Evolutionary conservation across 495 filamentous ascomycete species (phyloP), one percentile per base, ranked within the genome.

Genomic region (Lophiostoma macrostomum): DNA sequence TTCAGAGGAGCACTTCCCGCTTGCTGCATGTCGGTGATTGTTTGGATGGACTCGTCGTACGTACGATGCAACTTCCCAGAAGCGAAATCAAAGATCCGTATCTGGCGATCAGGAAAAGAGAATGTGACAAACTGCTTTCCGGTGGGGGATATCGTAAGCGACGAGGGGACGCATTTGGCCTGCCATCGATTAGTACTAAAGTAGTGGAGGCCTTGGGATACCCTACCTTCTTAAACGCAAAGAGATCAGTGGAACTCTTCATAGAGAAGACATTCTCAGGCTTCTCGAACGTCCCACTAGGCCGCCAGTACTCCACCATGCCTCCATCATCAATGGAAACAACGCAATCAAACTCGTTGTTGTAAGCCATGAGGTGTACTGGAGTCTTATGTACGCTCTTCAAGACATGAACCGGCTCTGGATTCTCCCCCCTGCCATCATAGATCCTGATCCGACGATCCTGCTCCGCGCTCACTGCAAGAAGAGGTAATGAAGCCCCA

Each of bases 271-370:
- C 90, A 47, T 83, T 88, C 57, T 90, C 84, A 0, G 93, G 93
- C 63, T 96, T 96, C 64, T 93, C 90, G 58, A 90, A 96, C 13
- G 73, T 80, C 7, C 79, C 80, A 50, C 80, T 80, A 1, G 93
- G 89, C 41, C 77, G 74, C 93, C 93, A 99, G 67, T 99, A 99
- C 67, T 99, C 93, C 13, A 99, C 64, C 94, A 97, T 96, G 10
- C 93, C 91, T 28, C 81, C 79, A 57, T 95, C 85, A 60, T 97
- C 94, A 0, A 81, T 84, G 5, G 91, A 96, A 5, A 96, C 68
- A 0, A 91, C 90, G 59, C 93, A 96, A 65, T 97, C 86, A 63
- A 83, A 96, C 12, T 77, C 74, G 68, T 90, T 81, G 69, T 96
- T 99, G 73, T 86, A 96, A 2, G 86, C 83, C 74, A 99, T 87